phyloP scores from a whole-genome alignment of 495 filamentous ascomycete genomes.

The Bacidia gigantensis region DNA sequence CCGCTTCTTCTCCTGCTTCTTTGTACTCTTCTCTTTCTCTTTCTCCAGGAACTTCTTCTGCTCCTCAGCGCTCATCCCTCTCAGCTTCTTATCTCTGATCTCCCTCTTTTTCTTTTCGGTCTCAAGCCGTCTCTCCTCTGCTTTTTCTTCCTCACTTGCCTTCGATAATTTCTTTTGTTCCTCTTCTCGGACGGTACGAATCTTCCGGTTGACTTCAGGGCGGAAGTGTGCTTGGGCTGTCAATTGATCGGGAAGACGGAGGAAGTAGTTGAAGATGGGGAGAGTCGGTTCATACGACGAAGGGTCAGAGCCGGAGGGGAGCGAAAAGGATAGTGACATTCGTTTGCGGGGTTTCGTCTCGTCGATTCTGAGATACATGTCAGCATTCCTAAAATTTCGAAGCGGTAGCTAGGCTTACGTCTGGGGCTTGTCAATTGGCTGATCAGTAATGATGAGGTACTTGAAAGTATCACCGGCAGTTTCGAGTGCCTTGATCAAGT shows the following conservation, averaged over 20 bases:
- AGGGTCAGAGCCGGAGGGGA: constrained; percentile 49
- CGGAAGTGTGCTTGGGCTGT: constrained; percentile 70
- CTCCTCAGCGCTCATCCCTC: constrained; percentile 75
- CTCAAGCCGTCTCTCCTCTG: constrained; percentile 68
- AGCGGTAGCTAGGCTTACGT: constrained; percentile 44
- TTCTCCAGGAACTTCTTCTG: constrained; percentile 91
- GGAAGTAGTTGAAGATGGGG: constrained; percentile 68
- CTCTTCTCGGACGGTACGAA: constrained; percentile 67
- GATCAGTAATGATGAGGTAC: constrained; percentile 79
- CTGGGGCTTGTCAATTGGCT: constrained; percentile 76
- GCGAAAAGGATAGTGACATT: constrained; percentile 56
- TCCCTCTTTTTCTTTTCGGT: constrained; percentile 81
- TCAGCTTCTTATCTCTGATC: constrained; percentile 74
- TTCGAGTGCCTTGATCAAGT: constrained; percentile 68
- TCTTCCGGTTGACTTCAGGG: constrained; percentile 73
- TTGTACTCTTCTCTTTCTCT: constrained; percentile 71
- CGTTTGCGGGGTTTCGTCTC: constrained; percentile 80
- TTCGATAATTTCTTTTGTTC: constrained; percentile 67
- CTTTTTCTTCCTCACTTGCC: constrained; percentile 79
- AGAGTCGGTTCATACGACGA: constrained; percentile 49
- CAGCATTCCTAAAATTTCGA: constrained; percentile 15
- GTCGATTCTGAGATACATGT: constrained; percentile 47
- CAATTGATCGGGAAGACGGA: constrained; percentile 71
- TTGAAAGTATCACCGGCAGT: constrained; percentile 72
- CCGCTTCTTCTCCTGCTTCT: constrained; percentile 58